Base-by-base conservation (phyloP, 2,329 filamentous ascomycete species). In the Whalleya microplaca region DNA sequence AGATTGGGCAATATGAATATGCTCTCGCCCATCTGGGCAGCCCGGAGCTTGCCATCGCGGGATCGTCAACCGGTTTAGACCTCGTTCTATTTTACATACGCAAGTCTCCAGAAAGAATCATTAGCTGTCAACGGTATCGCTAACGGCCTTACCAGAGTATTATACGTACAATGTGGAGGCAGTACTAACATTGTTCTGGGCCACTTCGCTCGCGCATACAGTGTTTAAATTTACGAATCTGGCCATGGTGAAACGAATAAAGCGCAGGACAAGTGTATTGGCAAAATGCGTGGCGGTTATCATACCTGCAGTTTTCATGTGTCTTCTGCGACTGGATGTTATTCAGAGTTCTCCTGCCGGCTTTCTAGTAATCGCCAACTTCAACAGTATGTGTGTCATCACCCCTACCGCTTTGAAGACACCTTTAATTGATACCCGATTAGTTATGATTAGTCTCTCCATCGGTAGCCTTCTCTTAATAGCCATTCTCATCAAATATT, bases 121-220 rank as follows among this genome's bases (percentile, higher is more conserved):
- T 2, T 9, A 6, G n/a, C 14, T 5, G 12, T 20, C 2, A 16
- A 20, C 3, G 3, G 23, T 18, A 12, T 29, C 10, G 44, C 61
- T 66, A 43, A 67, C 58, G 53, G 21, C 57, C 40, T 1, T 16
- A 4, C 1, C 47, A 82, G 79, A 81, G 63, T 80, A 76, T 48
- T 81, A 80, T 56, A 73, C 72, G 27, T 82, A 82, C 62, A 81
- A 79, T 66, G 76, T 78, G n/a, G 77, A 80, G 64, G 70, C 76
- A 8, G 66, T 80, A 27, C 70, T 80, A 32, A 70, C 77, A 5
- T 66, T 80, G 5, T 80, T 77, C 52, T 82, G 80, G 76, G 71
- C 74, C 10, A 61, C 71, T 3, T 66, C 72, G 27, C 69, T 79
- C 18, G 73, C 74, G 16, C 67, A 69, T 46, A 68, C 73, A 51